Percentiles rank a stretch among this genome's conserved stretches.
Conservation (phyloP, 129 eudicot genomes). For the Ambrosia artemisiifolia region DNA sequence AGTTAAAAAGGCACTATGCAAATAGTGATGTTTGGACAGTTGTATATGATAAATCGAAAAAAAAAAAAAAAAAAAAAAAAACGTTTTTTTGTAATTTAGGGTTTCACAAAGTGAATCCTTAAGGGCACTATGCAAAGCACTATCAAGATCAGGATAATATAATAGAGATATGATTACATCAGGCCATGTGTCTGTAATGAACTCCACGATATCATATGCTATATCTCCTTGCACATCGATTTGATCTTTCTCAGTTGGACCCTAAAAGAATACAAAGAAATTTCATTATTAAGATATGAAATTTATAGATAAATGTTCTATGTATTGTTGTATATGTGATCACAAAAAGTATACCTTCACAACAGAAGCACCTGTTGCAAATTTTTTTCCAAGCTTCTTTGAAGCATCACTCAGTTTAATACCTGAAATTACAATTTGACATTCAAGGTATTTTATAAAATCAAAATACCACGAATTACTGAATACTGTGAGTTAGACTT, state of each 20-base stretch:
- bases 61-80: too few relatives aligned
- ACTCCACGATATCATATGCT: conserved; percentile 86
- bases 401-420: conserved; percentile 96
- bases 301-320: background rate
- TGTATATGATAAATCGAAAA: background rate
- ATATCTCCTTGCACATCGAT: conserved; percentile 99
- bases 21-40: background rate
- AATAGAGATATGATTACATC: conserved; percentile 48
- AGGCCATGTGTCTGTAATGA: conserved; percentile 92
- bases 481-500: conserved; percentile 16
- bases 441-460: background rate
- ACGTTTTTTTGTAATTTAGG: background rate
- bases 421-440: conserved; percentile 36
- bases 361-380: conserved; percentile 98
- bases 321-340: background rate
- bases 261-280: conserved; percentile 42
- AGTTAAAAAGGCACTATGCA: background rate
- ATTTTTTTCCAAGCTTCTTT: conserved; percentile 98
- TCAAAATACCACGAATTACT: background rate
- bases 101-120: background rate
- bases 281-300: background rate
- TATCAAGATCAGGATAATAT: background rate
- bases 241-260: conserved; percentile 98
- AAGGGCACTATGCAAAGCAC: background rate
- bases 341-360: conserved; percentile 59